These are phyloP conservation scores for Aquilaria yunnanensis DNA, from an alignment of 345 rosid genomes.

Conservation along the genomic window DNA sequence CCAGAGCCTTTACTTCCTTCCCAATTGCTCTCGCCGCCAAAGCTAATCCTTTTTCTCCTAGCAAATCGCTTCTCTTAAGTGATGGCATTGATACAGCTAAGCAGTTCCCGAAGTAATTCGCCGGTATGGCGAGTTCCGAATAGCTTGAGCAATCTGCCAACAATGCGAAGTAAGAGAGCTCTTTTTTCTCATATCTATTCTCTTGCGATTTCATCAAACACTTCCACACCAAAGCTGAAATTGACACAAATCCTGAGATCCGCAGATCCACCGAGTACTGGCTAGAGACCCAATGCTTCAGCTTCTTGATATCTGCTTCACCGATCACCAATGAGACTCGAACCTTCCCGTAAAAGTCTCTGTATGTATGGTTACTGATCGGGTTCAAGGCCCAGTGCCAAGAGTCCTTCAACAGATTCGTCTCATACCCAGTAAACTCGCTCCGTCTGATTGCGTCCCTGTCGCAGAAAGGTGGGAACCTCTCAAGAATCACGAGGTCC, in stretches of 20 bases:
- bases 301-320: conserved; percentile 15
- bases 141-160: no score
- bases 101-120: conserved; percentile 31
- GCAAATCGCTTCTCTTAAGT: conserved; percentile 18
- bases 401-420: conserved; percentile 26
- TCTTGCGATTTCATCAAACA: no score
- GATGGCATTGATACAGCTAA: conserved; percentile 1
- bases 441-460: conserved; percentile 19
- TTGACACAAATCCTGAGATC: no score
- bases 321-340: conserved; percentile 27
- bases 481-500: neutral
- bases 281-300: conserved; percentile 17
- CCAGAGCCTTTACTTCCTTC: conserved; percentile 20
- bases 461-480: conserved; percentile 14
- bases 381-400: neutral
- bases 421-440: conserved; percentile 10
- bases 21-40: conserved; percentile 31
- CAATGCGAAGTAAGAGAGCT: no score
- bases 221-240: no score
- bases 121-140: conserved; percentile 1
- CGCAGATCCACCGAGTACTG: conserved; percentile 1
- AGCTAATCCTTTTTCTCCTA: conserved; percentile 21
- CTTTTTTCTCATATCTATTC: no score
- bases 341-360: conserved; percentile 9
- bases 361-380: neutral